Evolutionary conservation across 108 stramenopile genomes (phyloP).

Genomic region (Cyclotella sp.): DNA sequence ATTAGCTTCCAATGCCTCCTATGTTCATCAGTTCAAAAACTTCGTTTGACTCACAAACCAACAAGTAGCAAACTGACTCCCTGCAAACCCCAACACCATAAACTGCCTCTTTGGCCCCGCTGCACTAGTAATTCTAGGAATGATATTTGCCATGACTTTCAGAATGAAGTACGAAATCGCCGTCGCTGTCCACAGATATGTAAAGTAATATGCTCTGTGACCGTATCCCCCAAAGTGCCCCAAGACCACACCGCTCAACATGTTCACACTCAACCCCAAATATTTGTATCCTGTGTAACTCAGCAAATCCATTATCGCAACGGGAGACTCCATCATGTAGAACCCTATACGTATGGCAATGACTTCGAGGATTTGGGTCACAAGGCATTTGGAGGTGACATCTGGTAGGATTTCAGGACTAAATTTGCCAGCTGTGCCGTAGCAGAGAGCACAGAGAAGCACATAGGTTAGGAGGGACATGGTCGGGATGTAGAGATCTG

Average conservation of each 20-base stretch:
- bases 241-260: conserved; percentile 73
- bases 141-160: conserved; percentile 89
- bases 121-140: conserved; percentile 66
- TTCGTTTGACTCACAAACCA: conserved; percentile 92
- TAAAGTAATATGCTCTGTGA: conserved; percentile 76
- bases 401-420: conserved; percentile 92
- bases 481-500: conserved; percentile 96
- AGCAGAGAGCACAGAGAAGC: conserved; percentile 88
- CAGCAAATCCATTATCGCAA: conserved; percentile 77
- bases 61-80: conserved; percentile 83
- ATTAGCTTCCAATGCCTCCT: no score
- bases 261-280: conserved; percentile 81
- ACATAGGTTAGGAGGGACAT: conserved; percentile 97
- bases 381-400: conserved; percentile 87
- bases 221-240: conserved; percentile 72
- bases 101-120: conserved; percentile 85
- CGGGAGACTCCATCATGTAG: conserved; percentile 84
- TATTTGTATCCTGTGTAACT: conserved; percentile 92
- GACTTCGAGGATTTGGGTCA: conserved; percentile 91
- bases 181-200: conserved; percentile 85
- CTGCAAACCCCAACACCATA: conserved; percentile 90
- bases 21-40: conserved; percentile 56
- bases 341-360: conserved; percentile 88
- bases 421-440: conserved; percentile 91
- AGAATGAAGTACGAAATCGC: conserved; percentile 84